Evolutionary conservation across 2,329 filamentous ascomycete genomes (phyloP), one percentile per base, ranked within the genome.

Genomic region (Verticillium alfalfae): DNA sequence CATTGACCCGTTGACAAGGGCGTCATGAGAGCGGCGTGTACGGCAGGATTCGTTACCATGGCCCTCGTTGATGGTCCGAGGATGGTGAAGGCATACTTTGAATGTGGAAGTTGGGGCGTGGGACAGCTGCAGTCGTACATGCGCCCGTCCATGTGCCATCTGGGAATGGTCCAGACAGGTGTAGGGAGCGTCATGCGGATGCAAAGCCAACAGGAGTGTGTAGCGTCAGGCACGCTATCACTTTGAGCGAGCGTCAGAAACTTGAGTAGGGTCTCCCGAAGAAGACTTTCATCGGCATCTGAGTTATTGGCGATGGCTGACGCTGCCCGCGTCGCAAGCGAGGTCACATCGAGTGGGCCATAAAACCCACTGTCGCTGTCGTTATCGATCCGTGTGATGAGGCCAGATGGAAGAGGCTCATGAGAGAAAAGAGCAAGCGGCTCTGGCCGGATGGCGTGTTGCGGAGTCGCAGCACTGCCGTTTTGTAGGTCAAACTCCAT

Each of bases 31-130:
- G 13, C 34, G 12, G 58, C 58, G n/a, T 56, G 37, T 8, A 57
- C 52, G 15, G 22, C 37, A 37, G 55, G 52, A 22, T n/a, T 26
- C 1, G 63, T 41, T 7, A 13, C 15, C 22, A 63, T 26, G 12
- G 63, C 18, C 22, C 60, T 56, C 15, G 61, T 64, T 5, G 63
- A 34, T 16, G 63, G 61, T 10, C 63, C 63, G n/a, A 64, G 58
- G 8, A 64, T 55, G 26, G 61, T 60, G 22, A 64, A 31, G 37
- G 63, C 63, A 16, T 64, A 64, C 38, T 64, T 64, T 22, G 63
- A 61, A 15, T 64, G 63, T 18, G 61, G 61, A 10, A 13, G n/a
- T 15, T 22, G 13, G 2, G 52, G 34, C n/a, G 15, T 5, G 6
- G 57, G 56, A 52, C 61, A 64, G 15, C 18, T 18, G 36, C 63